Conservation (phyloP, 2,329 filamentous ascomycete genomes). For the Capronia americana region DNA sequence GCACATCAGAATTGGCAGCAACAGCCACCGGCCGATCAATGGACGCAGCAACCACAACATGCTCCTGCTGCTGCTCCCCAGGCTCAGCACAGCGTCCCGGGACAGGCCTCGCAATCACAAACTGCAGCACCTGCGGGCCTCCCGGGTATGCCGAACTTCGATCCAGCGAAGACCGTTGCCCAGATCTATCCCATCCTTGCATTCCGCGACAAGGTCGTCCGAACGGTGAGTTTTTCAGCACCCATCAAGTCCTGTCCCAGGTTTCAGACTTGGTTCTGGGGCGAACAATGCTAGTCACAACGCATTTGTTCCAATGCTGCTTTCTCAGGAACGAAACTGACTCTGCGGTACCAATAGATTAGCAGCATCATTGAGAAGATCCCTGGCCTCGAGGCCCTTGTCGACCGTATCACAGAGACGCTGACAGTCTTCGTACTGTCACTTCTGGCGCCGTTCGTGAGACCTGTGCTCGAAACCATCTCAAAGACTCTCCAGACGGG, state of each 20-base stretch:
- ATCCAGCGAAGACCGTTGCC: conserved; percentile 74
- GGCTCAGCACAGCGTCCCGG: conserved; percentile 14
- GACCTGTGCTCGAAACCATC: conserved; percentile 87
- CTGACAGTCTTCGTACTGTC: conserved; percentile 91
- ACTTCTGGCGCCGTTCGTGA: conserved; percentile 86
- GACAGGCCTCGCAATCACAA: conserved; percentile 19
- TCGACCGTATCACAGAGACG: conserved; percentile 92
- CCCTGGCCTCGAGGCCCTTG: conserved; percentile 83
- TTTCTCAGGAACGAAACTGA: not conserved
- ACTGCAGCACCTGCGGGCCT: conserved; percentile 56
- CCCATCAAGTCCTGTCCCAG: too few species aligned
- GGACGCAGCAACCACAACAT: conserved; percentile 27
- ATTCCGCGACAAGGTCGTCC: conserved; percentile 93
- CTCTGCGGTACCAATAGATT: conserved; percentile 56
- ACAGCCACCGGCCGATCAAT: conserved; percentile 32
- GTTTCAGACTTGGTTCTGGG: not conserved
- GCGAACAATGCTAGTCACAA: too few species aligned
- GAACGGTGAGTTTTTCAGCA: conserved; percentile 53
- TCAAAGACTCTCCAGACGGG: conserved; percentile 85
- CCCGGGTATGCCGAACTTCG: conserved; percentile 78
- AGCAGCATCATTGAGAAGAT: conserved; percentile 87
- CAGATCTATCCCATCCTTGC: conserved; percentile 94
- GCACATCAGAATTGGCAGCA: conserved; percentile 28
- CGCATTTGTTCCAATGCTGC: too few species aligned
- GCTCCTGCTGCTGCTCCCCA: conserved; percentile 11